These are phyloP conservation scores for Aspergillus fischeri DNA, from an alignment of 2,329 filamentous ascomycete species.

Conservation along the genomic window DNA sequence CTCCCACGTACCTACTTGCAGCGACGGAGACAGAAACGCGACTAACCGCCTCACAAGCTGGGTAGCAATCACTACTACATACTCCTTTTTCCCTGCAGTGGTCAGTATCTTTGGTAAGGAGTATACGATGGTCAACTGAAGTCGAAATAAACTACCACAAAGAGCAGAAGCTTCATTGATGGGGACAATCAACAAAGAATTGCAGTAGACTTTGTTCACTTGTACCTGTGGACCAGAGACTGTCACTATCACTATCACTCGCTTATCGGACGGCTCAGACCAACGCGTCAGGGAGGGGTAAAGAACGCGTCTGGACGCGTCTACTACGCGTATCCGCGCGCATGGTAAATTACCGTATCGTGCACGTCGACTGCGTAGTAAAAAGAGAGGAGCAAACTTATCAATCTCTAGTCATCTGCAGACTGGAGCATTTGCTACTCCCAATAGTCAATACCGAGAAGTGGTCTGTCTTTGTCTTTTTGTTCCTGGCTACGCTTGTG, in stretches of 20 bases:
- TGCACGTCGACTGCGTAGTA: not conserved
- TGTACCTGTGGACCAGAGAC: not conserved
- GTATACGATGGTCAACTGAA: not conserved
- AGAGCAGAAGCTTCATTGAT: not conserved
- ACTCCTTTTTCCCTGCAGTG: not conserved
- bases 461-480: too few species aligned
- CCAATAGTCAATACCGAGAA: too few species aligned
- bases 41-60: not conserved
- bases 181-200: not conserved
- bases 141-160: not conserved
- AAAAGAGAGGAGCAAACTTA: not conserved
- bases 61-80: not conserved
- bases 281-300: conserved; percentile 16
- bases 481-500: not conserved
- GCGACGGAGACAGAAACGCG: not conserved
- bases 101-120: not conserved
- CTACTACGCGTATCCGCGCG: conserved; percentile 17
- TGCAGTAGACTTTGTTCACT: not conserved
- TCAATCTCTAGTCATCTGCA: too few species aligned
- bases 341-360: conserved; percentile 16
- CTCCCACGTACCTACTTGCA: not conserved
- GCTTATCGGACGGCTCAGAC: conserved; percentile 4
- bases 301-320: conserved; percentile 16
- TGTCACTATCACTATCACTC: not conserved
- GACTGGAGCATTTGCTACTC: too few species aligned